Evolutionary conservation across 768 basidiomycete species (phyloP).

Genomic region (Trametes cinnabarina): DNA sequence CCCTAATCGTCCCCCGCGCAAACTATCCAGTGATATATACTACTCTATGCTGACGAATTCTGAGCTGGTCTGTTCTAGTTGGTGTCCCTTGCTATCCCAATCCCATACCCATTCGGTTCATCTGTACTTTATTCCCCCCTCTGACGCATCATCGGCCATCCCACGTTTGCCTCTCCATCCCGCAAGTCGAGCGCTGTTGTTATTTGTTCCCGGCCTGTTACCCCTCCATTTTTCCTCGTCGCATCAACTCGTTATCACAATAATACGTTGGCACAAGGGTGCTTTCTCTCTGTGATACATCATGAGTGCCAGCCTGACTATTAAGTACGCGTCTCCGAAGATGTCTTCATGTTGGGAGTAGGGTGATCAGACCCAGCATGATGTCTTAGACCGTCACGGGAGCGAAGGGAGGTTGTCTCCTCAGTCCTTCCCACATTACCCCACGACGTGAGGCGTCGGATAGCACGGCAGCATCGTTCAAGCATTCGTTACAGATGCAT

Average conservation of each 20-base stretch:
- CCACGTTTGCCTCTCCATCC: slow-evolving; percentile 9
- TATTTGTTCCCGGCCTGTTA: slow-evolving; percentile 13
- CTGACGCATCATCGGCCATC: slow-evolving; percentile 14
- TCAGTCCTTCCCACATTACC: no score
- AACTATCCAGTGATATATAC: slow-evolving; percentile 27
- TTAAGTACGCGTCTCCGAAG: no score
- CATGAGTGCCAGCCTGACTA: no score
- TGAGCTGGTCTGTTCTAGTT: slow-evolving; percentile 28
- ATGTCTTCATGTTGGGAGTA: no score
- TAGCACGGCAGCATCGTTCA: no score
- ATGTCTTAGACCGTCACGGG: no score
- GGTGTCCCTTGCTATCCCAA: slow-evolving; percentile 21
- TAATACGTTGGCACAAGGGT: slow-evolving; percentile 19
- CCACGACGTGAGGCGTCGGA: no score
- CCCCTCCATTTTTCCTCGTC: slow-evolving; percentile 16
- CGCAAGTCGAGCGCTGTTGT: slow-evolving; percentile 22
- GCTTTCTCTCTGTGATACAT: neutral
- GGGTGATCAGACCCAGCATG: no score
- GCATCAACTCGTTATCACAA: slow-evolving; percentile 22
- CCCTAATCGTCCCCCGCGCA: slow-evolving; percentile 30
- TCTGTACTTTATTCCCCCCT: slow-evolving; percentile 24
- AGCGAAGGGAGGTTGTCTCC: no score
- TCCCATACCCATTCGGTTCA: slow-evolving; percentile 27
- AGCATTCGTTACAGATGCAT: no score
- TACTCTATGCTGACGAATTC: slow-evolving; percentile 27